Conservation (phyloP, 2,329 filamentous ascomycete species). For the Karstenula rhodostoma region DNA sequence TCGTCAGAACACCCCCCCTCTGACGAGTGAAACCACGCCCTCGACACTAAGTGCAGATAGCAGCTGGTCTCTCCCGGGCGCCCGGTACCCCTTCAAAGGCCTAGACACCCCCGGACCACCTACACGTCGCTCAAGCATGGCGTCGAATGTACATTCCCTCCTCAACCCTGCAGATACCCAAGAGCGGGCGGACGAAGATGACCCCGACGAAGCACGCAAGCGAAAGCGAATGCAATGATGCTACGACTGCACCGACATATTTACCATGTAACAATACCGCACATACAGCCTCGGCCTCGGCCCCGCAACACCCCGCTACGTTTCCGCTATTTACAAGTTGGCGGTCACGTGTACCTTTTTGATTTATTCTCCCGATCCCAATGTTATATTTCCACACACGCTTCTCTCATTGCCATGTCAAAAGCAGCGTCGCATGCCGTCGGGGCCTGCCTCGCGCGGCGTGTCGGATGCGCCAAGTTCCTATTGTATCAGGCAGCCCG, state of each 20-base stretch:
- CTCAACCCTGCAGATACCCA: constrained; percentile 74
- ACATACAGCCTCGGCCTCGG: constrained; percentile 14
- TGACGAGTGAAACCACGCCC: constrained; percentile 57
- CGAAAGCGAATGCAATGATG: constrained; percentile 57
- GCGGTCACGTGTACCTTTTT: constrained; percentile 6
- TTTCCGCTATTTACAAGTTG: constrained; percentile 9
- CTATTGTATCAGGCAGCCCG: constrained; percentile 9
- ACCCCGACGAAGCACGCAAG: constrained; percentile 68
- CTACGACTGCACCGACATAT: constrained; percentile 15
- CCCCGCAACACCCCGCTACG: constrained; percentile 9
- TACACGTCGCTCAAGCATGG: constrained; percentile 75
- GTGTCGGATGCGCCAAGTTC: constrained; percentile 12
- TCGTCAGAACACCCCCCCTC: constrained; percentile 63
- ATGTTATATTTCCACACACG: neutral
- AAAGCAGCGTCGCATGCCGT: constrained; percentile 12
- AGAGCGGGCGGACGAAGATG: constrained; percentile 71
- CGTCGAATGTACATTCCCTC: constrained; percentile 72
- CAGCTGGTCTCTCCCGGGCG: constrained; percentile 64
- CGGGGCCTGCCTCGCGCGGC: constrained; percentile 6
- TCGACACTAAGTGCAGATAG: constrained; percentile 61
- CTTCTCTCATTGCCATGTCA: constrained; percentile 9
- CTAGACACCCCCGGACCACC: constrained; percentile 65
- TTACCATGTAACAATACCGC: constrained; percentile 27
- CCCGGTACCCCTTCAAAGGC: constrained; percentile 58
- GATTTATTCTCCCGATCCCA: constrained; percentile 1